phyloP scores from a whole-genome alignment of 1,284 basidiomycete genomes.

The Naganishia cerealis region DNA sequence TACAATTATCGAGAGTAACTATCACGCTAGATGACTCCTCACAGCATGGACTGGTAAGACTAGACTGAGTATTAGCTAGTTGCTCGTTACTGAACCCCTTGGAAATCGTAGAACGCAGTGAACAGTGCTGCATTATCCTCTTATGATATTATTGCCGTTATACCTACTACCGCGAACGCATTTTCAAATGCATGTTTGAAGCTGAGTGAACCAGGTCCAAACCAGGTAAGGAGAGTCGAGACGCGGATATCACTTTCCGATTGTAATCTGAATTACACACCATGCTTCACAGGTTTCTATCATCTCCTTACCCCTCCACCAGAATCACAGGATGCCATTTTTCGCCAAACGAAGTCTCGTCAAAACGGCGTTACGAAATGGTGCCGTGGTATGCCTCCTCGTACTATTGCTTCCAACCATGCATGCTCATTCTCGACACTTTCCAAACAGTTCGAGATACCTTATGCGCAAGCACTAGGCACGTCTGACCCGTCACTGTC shows the following conservation, averaged over 20 bases:
- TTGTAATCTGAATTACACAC: neutral
- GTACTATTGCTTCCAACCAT: neutral
- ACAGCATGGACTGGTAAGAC: constrained; percentile 48
- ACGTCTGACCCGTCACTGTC: constrained; percentile 39
- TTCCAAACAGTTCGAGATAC: constrained; percentile 49
- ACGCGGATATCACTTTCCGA: neutral
- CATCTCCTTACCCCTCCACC: constrained; percentile 52
- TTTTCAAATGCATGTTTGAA: constrained; percentile 52
- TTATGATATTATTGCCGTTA: constrained; percentile 50
- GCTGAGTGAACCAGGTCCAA: constrained; percentile 50
- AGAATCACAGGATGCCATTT: constrained; percentile 47
- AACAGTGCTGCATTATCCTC: constrained; percentile 44
- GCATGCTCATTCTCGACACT: neutral
- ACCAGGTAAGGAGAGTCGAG: constrained; percentile 43
- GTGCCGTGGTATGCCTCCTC: constrained; percentile 48
- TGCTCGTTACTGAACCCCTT: neutral
- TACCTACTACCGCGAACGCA: constrained; percentile 50
- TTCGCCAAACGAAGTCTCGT: constrained; percentile 50
- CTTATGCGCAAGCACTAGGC: constrained; percentile 48
- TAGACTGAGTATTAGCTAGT: neutral
- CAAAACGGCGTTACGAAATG: constrained; percentile 50
- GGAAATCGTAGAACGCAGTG: constrained; percentile 41
- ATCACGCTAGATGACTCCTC: constrained; percentile 50
- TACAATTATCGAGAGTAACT: constrained; percentile 51
- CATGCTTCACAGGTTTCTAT: constrained; percentile 45